These are phyloP conservation scores for Entomortierella beljakovae DNA, from an alignment of 192 early-diverging fungal genomes.

Conservation along the genomic window DNA sequence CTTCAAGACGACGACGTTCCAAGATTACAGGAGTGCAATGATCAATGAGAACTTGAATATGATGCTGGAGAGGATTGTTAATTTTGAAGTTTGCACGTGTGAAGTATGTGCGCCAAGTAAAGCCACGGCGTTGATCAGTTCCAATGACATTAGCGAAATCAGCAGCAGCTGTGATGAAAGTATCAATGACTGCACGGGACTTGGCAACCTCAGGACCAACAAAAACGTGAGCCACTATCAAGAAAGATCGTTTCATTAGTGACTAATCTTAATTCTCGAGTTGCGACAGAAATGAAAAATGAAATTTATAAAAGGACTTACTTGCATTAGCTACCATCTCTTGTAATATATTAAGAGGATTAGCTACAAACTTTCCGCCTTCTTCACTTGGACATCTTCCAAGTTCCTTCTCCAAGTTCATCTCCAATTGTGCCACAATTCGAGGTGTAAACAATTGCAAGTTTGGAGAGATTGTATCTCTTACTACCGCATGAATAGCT, in stretches of 20 bases:
- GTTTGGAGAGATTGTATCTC: conserved; percentile 50
- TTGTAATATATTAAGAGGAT: conserved; percentile 35
- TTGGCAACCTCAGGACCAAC: conserved; percentile 36
- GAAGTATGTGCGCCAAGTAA: conserved; percentile 14
- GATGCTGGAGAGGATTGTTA: conserved; percentile 19
- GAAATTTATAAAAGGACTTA: background rate
- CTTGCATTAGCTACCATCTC: conserved; percentile 55
- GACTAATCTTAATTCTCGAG: background rate
- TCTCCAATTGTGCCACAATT: conserved; percentile 23
- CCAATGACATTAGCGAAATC: conserved; percentile 31
- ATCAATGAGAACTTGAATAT: conserved; percentile 18
- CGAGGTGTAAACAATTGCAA: conserved; percentile 49
- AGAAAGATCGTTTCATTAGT: background rate
- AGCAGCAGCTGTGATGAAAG: conserved; percentile 28
- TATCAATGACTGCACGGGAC: conserved; percentile 21
- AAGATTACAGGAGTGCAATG: conserved; percentile 21
- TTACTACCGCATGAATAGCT: conserved; percentile 21
- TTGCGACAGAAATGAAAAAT: background rate
- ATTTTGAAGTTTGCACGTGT: conserved; percentile 16
- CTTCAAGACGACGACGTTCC: conserved; percentile 33
- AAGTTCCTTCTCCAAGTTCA: conserved; percentile 5
- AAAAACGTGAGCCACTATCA: conserved; percentile 38
- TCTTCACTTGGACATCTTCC: conserved; percentile 16
- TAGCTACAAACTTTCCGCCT: conserved; percentile 36
- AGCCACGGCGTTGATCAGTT: background rate